phyloP scores from a whole-genome alignment of 2,329 filamentous ascomycete species.

The Botrytis paeoniae region DNA sequence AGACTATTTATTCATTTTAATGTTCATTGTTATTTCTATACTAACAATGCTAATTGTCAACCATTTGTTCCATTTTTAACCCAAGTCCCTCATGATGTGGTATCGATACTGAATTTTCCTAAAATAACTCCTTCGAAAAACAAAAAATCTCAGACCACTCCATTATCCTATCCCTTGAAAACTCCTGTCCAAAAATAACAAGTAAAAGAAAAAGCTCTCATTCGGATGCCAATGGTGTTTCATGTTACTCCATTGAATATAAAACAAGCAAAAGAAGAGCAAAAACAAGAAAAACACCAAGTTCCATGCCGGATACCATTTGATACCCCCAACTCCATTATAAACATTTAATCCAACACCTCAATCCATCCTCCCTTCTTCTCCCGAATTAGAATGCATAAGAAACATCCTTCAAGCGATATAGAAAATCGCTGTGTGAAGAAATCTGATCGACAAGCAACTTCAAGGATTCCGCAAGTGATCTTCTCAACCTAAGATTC shows the following conservation, averaged over 20 bases:
- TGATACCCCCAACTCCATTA: not conserved
- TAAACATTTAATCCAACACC: not conserved
- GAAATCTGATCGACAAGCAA: conserved; percentile 13
- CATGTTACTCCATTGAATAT: not conserved
- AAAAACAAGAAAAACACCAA: not conserved
- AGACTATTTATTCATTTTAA: not conserved
- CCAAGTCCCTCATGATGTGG: not conserved
- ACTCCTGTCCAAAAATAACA: not conserved
- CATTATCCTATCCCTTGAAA: not conserved
- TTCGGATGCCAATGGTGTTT: not conserved
- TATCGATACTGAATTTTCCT: conserved; percentile 16
- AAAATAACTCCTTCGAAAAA: not conserved
- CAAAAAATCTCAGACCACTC: conserved; percentile 1
- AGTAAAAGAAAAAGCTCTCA: not conserved
- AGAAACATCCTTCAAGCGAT: conserved; percentile 15
- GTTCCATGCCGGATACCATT: not conserved
- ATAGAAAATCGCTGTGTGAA: conserved; percentile 13
- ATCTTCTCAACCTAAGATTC: conserved; percentile 12
- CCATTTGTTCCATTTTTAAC: not conserved
- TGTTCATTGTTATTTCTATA: conserved; percentile 3
- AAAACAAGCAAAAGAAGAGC: not conserved
- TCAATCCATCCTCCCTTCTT: not conserved
- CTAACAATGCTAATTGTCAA: not conserved
- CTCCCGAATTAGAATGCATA: not conserved
- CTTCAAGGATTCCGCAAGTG: conserved; percentile 11